phyloP scores from a whole-genome alignment of 768 basidiomycete species.

The Agrocybe pediades region DNA sequence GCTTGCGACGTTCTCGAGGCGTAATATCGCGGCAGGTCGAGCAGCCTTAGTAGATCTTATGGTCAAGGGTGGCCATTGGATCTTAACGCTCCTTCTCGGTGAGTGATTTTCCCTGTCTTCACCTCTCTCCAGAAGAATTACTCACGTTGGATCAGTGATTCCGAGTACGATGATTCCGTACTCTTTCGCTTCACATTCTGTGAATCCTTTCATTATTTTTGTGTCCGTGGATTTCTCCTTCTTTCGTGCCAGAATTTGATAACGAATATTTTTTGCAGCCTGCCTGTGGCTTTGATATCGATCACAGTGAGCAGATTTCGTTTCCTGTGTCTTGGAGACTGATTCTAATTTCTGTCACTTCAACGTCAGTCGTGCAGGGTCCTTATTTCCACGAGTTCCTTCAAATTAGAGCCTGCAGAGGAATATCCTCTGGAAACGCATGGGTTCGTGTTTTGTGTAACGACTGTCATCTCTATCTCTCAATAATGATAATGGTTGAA shows the following conservation, averaged over 20 bases:
- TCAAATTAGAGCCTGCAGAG: neutral
- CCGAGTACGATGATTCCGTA: slow-evolving; percentile 1
- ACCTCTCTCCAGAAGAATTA: neutral
- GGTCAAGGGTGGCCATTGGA: slow-evolving; percentile 8
- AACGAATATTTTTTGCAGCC: neutral
- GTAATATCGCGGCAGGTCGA: slow-evolving; percentile 9
- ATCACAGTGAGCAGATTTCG: neutral
- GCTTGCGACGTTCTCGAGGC: slow-evolving; percentile 7
- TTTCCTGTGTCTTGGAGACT: too few species aligned
- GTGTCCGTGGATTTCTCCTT: slow-evolving; percentile 1
- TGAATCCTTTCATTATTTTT: slow-evolving; percentile 11
- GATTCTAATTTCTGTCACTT: neutral
- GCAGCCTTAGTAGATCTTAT: slow-evolving; percentile 8
- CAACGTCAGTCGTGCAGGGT: neutral
- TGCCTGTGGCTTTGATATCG: slow-evolving; percentile 3
- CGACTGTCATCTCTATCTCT: neutral
- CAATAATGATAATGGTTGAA: too few species aligned
- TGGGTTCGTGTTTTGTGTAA: neutral
- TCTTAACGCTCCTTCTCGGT: slow-evolving; percentile 1
- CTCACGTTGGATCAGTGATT: neutral
- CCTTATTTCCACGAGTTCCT: neutral
- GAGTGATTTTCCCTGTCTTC: neutral
- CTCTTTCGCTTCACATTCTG: slow-evolving; percentile 2
- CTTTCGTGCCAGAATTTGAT: neutral
- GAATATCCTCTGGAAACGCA: neutral